Base-by-base conservation (phyloP, 768 basidiomycete genomes). In the Phylloporus sp. region DNA sequence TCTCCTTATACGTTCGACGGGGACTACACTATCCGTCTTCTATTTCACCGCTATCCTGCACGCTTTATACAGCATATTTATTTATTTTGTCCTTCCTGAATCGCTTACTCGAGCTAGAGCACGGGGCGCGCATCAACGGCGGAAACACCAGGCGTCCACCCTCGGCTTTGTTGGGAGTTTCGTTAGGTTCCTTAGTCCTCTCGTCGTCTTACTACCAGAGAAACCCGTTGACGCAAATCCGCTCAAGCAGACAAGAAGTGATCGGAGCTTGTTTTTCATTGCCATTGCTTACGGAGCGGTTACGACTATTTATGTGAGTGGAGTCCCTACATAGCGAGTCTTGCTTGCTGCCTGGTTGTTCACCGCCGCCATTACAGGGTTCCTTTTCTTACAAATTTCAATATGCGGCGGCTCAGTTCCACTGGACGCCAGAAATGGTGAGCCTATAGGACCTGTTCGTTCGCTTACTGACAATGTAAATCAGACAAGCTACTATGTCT, bases 151-250 rank as follows among this genome's bases (percentile, higher is more conserved):
- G 6, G 31, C 37, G 6, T 28, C 52, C 6, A 27, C 22, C 41
- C 17, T 41, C 14, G 21, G 24, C 24, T 9, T 65, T 2, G 63
- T 76, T 15, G 73, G 71, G 57, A 66, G 70, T 26, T n/a, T n/a
- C n/a, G n/a, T n/a, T n/a, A n/a, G n/a, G n/a, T 90, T 89, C 66
- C 70, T 94, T 40, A 77, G 73, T 39, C 91, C 91, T 7, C 73
- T 97, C 47, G 68, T 75, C 14, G 71, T 88, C 8, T 79, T 91
- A 45, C 51, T 75, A 5, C 87, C 87, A 1, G 52, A 58, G 4
- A 57, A 54, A 11, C 48, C 64, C 55, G n/a, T 47, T 29, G 13
- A n/a, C n/a, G 21, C 42, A 13, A 76, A 73, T 45, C 69, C 74
- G 23, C 60, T 75, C 35, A 77, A 74, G 57, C 56, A 45, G 43